phyloP scores from a whole-genome alignment of 2,329 filamentous ascomycete species.

The Sporothrix phasma region DNA sequence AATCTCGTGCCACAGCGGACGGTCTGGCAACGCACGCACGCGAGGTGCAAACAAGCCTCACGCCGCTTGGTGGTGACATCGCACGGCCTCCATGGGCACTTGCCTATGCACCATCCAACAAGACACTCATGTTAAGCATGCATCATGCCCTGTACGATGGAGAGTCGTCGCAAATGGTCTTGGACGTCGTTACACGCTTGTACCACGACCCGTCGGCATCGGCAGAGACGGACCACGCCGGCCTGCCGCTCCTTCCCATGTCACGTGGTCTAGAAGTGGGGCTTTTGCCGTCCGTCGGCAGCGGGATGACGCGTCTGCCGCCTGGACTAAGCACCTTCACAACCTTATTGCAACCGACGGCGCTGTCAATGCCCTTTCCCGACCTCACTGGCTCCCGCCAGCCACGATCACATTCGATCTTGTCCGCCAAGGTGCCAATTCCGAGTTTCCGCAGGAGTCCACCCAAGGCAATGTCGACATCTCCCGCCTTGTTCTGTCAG shows the following conservation, averaged over 20 bases:
- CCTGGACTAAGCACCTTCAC: slow-evolving; percentile 18
- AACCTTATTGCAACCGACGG: slow-evolving; percentile 15
- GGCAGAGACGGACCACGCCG: not conserved
- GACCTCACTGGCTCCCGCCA: slow-evolving; percentile 22
- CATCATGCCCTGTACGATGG: slow-evolving; percentile 57
- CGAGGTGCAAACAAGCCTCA: not conserved
- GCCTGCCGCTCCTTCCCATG: slow-evolving; percentile 6
- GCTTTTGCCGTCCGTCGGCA: slow-evolving; percentile 19
- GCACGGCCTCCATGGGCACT: slow-evolving; percentile 29
- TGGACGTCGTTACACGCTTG: slow-evolving; percentile 31
- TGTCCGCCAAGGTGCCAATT: slow-evolving; percentile 10
- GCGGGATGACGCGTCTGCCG: slow-evolving; percentile 17
- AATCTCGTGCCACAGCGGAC: not conserved
- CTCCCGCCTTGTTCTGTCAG: slow-evolving; percentile 19
- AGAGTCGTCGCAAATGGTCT: slow-evolving; percentile 43
- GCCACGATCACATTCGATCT: slow-evolving; percentile 15
- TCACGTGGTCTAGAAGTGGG: slow-evolving; percentile 20
- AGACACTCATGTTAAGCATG: slow-evolving; percentile 31
- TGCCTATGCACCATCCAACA: slow-evolving; percentile 24
- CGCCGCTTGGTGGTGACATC: not conserved
- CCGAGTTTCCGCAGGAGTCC: not conserved
- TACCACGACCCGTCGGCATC: not conserved
- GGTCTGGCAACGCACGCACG: not conserved
- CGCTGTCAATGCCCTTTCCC: slow-evolving; percentile 20
- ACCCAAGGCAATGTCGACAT: not conserved